Evolutionary conservation across 306 rosid species (phyloP), one percentile per base, ranked within the genome.

Genomic region (Cicer bijugum): DNA sequence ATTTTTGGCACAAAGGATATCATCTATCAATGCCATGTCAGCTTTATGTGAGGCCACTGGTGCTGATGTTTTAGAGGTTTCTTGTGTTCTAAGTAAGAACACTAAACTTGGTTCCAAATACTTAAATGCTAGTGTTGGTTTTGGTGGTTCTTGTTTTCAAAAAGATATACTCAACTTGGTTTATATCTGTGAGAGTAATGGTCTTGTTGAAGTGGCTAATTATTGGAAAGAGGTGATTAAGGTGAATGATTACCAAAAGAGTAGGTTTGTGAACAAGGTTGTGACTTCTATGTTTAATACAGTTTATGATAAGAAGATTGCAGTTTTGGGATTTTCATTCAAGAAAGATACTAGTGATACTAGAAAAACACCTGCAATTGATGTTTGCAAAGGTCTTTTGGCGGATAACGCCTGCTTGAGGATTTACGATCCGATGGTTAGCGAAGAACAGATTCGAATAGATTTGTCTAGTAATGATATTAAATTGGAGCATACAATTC

Each of bases 71-170:
- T 80, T 88, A 37, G 84, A 91, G 70, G 89, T 91, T 63, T 85
- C 97, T 43, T 80, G 75, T 80, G 96, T 89, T 9, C 81, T 91
- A 3, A 88, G 97, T 43, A 87, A 72, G 65, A 92, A 91, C 87
- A 80, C 85, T 14, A 89, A 90, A 82, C 79, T 91, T 51, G 97
- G 97, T 51, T 67, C 92, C 0, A 89, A 76, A 74, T 91, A 81
- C 68, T 62, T 62, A 0, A 89, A 83, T 78, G 89, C 95, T 2
- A 91, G 97, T 76, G 95, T 91, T 57, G 97, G 97, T n/a, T 91
- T 91, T 83, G 97, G 97, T 10, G 97, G 97, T 16, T 89, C 97
- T 43, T 91, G 97, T 69, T 91, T 91, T 61, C 97, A 91, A 62
- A 91, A 91, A 72, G 95, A 89, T 80, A 87, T 91, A 58, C 92